These are phyloP conservation scores for Tolypocladium endophyticum DNA, from an alignment of 2,329 filamentous ascomycete genomes.

Conservation along the genomic window DNA sequence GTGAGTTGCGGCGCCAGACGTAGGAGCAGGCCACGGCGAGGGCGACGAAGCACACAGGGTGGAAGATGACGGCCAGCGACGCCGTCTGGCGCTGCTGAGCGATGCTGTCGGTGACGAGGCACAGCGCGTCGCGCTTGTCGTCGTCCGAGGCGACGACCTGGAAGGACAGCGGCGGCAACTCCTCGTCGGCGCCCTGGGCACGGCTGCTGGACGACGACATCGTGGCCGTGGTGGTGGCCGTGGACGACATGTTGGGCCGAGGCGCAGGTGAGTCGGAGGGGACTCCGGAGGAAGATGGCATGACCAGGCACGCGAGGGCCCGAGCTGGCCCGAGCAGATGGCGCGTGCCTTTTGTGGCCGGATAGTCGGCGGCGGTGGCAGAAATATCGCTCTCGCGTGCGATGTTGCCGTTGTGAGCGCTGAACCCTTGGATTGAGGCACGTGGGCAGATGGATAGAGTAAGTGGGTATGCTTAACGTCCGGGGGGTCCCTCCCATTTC, in stretches of 20 bases:
- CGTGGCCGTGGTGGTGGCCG: not conserved
- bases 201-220: not conserved
- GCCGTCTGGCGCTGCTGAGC: constrained; percentile 70
- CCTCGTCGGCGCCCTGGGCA: not conserved
- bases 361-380: not conserved
- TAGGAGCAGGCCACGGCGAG: constrained; percentile 28
- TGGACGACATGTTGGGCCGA: not conserved
- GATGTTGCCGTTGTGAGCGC: not conserved
- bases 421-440: not conserved
- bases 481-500: not conserved
- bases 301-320: not conserved
- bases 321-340: not conserved
- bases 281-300: not conserved
- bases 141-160: constrained; percentile 37
- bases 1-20: constrained; percentile 25
- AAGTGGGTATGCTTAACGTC: not conserved
- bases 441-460: not conserved
- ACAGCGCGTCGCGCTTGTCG: constrained; percentile 58
- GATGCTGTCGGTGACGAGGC: constrained; percentile 68
- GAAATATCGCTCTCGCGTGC: not conserved
- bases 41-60: constrained; percentile 41
- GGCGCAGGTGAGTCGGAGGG: not conserved
- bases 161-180: constrained; percentile 52
- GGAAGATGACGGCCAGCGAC: constrained; percentile 50
- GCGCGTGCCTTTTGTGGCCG: not conserved